Percentiles rank a stretch among this genome's conserved stretches.
Evolutionary conservation across 192 early-diverging fungal species (phyloP).

Genomic region (Podila epicladia): DNA sequence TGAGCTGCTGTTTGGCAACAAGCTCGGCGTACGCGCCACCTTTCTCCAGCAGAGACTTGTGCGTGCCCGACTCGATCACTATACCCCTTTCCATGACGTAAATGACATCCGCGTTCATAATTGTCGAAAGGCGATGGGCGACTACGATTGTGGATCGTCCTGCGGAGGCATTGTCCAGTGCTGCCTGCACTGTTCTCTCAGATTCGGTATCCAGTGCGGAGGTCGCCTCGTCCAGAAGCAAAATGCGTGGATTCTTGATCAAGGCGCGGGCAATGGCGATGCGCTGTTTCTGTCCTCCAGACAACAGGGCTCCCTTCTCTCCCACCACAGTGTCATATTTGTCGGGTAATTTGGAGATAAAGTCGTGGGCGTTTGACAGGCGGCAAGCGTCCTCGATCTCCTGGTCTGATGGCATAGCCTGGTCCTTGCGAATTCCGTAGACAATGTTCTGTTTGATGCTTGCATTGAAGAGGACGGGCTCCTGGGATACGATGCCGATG

Average conservation of each 20-base stretch:
- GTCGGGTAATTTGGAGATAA: slow-evolving; percentile 84
- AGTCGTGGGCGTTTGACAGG: slow-evolving; percentile 82
- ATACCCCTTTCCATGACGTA: slow-evolving; percentile 67
- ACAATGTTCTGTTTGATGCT: slow-evolving; percentile 86
- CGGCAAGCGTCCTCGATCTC: slow-evolving; percentile 76
- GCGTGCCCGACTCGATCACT: slow-evolving; percentile 63
- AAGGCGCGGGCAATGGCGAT: slow-evolving; percentile 93
- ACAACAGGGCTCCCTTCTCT: slow-evolving; percentile 64
- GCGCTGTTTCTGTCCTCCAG: slow-evolving; percentile 62
- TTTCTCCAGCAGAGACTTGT: slow-evolving; percentile 61
- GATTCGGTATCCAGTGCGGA: slow-evolving; percentile 78
- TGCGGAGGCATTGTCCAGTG: slow-evolving; percentile 62
- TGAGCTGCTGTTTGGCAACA: slow-evolving; percentile 69
- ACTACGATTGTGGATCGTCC: slow-evolving; percentile 76
- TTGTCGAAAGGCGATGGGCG: slow-evolving; percentile 77
- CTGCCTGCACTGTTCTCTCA: slow-evolving; percentile 72
- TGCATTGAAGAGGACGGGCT: slow-evolving; percentile 87
- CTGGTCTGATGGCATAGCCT: slow-evolving; percentile 63
- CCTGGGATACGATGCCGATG: slow-evolving; percentile 92
- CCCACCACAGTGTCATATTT: slow-evolving; percentile 88
- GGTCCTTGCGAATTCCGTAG: slow-evolving; percentile 63
- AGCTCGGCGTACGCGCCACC: slow-evolving; percentile 60
- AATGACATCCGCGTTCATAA: slow-evolving; percentile 75
- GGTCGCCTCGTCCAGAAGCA: slow-evolving; percentile 85
- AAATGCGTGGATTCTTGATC: slow-evolving; percentile 76